Conservation (phyloP, 306 rosid species). For the Begonia peltatifolia region DNA sequence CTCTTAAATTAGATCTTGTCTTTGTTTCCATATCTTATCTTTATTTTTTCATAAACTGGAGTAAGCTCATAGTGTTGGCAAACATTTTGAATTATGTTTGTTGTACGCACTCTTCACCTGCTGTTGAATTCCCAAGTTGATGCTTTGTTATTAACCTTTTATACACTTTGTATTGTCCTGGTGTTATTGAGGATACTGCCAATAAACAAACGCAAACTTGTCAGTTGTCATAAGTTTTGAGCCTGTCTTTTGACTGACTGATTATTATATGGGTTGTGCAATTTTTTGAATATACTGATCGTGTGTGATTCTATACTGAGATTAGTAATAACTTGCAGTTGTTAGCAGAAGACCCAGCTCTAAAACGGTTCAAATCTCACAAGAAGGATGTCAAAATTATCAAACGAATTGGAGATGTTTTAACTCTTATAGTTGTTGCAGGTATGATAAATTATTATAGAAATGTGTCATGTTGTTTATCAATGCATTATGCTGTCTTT, state of each 20-base stretch:
- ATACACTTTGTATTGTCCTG: no score
- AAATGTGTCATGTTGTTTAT: background rate
- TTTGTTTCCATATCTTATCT: no score
- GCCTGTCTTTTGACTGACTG: background rate
- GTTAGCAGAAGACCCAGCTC: slow-evolving; percentile 55
- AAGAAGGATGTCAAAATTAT: slow-evolving; percentile 43
- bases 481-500: background rate
- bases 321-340: slow-evolving; percentile 36
- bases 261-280: background rate
- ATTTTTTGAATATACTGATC: background rate
- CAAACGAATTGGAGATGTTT: slow-evolving; percentile 53
- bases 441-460: slow-evolving; percentile 16
- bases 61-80: background rate
- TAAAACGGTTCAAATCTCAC: slow-evolving; percentile 69
- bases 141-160: background rate
- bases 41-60: background rate
- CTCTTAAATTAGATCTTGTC: no score
- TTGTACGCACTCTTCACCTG: no score
- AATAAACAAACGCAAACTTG: background rate
- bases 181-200: background rate
- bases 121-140: background rate
- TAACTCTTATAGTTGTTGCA: slow-evolving; percentile 57
- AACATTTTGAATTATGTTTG: background rate
- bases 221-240: background rate
- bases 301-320: slow-evolving; percentile 1